Evolutionary conservation across 2,329 filamentous ascomycete genomes (phyloP).

Genomic region (Lasiodiplodia sp.): DNA sequence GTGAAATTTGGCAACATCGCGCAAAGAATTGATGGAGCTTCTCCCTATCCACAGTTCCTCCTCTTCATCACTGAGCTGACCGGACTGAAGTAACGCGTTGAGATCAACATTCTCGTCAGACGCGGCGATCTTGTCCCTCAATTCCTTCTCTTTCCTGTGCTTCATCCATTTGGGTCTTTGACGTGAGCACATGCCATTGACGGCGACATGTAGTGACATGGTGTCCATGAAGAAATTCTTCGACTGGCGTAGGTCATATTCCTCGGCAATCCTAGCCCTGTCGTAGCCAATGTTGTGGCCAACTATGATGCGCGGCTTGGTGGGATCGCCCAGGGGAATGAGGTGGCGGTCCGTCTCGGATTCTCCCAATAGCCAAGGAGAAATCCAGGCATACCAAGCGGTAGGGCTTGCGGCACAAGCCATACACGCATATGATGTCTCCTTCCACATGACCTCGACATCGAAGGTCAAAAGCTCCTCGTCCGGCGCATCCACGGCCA

Average conservation of each 20-base stretch:
- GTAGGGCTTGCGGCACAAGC: conserved; percentile 89
- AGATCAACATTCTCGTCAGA: conserved; percentile 76
- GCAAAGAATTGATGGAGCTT: conserved; percentile 92
- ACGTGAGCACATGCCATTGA: conserved; percentile 98
- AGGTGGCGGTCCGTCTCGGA: conserved; percentile 79
- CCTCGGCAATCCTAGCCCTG: conserved; percentile 83
- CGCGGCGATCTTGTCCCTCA: conserved; percentile 78
- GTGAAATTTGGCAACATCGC: conserved; percentile 96
- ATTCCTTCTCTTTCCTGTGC: conserved; percentile 86
- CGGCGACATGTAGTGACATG: conserved; percentile 97
- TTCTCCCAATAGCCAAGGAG: conserved; percentile 90
- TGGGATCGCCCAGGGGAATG: conserved; percentile 83
- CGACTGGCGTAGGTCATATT: conserved; percentile 84
- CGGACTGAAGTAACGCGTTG: conserved; percentile 72
- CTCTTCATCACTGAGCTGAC: conserved; percentile 77
- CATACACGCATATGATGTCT: conserved; percentile 93
- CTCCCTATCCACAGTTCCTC: conserved; percentile 95
- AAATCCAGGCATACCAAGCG: conserved; percentile 97
- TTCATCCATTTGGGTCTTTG: conserved; percentile 98
- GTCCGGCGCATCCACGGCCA: conserved; percentile 76
- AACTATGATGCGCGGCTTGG: conserved; percentile 77
- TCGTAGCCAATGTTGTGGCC: conserved; percentile 98
- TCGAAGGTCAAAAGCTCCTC: conserved; percentile 90
- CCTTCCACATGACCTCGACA: conserved; percentile 95
- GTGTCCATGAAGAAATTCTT: conserved; percentile 91